Evolutionary conservation across 2,329 filamentous ascomycete species (phyloP).

Genomic region (Lachnellula cervina): DNA sequence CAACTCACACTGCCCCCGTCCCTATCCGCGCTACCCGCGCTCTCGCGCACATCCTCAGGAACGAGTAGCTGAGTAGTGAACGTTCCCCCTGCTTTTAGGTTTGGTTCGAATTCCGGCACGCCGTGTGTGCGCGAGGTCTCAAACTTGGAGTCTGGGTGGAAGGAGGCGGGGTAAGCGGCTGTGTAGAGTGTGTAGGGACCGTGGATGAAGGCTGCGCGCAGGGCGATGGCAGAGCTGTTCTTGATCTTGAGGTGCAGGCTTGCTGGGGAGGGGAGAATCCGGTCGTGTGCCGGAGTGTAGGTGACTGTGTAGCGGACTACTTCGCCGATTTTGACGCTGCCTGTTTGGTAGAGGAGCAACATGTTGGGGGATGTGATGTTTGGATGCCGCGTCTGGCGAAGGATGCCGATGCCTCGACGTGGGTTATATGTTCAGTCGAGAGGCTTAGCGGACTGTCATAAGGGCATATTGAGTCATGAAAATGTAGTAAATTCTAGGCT

Average conservation of each 20-base stretch:
- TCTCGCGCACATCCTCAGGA: conserved; percentile 70
- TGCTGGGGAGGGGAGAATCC: conserved; percentile 80
- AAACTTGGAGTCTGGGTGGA: conserved; percentile 77
- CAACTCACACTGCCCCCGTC: conserved; percentile 64
- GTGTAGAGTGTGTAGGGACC: conserved; percentile 90
- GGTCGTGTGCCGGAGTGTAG: conserved; percentile 84
- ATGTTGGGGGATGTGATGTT: conserved; percentile 44
- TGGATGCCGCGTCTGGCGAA: too few species aligned
- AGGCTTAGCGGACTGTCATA: too few species aligned
- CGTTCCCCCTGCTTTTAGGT: conserved; percentile 86
- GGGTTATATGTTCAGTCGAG: too few species aligned
- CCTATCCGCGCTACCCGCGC: conserved; percentile 45
- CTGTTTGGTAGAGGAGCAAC: conserved; percentile 87
- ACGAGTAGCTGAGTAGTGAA: conserved; percentile 80
- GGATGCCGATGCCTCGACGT: too few species aligned
- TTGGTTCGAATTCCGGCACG: conserved; percentile 87
- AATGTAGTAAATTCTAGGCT: too few species aligned
- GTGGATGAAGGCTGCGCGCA: conserved; percentile 93
- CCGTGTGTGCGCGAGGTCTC: conserved; percentile 66
- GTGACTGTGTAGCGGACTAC: conserved; percentile 88
- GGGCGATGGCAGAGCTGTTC: conserved; percentile 83
- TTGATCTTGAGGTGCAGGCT: conserved; percentile 81
- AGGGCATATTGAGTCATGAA: neutral
- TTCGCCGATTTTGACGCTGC: conserved; percentile 90
- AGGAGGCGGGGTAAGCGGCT: conserved; percentile 76